A percentile compares a stretch with the other conserved stretches of the same genome.
Evolutionary conservation across 176 grass and related monocot genomes (phyloP).

Genomic region (Urochloa ruziziensis): DNA sequence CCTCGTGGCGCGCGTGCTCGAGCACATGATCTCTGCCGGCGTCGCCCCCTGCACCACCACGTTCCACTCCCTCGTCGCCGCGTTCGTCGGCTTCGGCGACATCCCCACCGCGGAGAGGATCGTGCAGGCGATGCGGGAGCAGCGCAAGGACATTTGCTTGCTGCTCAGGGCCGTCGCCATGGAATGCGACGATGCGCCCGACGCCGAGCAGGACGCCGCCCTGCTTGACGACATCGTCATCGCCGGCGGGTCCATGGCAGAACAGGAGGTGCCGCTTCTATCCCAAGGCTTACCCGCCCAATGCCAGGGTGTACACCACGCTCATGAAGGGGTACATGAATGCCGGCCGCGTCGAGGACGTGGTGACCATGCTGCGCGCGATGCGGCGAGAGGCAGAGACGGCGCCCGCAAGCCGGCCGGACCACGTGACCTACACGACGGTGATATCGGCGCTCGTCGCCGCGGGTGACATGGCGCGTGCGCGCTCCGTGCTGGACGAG

Average conservation of each 20-base stretch:
- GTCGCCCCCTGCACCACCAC: constrained; percentile 65
- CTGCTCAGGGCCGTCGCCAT: constrained; percentile 36
- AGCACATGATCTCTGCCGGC: constrained; percentile 36
- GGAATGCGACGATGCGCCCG: not conserved
- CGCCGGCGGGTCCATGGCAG: not conserved
- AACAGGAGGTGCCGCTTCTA: constrained; percentile 35
- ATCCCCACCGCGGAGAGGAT: constrained; percentile 59
- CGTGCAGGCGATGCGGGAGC: constrained; percentile 85
- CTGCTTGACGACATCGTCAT: constrained; percentile 71
- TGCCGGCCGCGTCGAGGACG: constrained; percentile 69
- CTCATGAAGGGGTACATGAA: constrained; percentile 98
- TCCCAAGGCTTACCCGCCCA: constrained; percentile 47
- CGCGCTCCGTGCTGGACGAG: constrained; percentile 53
- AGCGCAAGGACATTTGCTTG: constrained; percentile 52
- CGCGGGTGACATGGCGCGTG: constrained; percentile 53
- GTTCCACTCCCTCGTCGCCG: constrained; percentile 79
- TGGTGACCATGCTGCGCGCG: constrained; percentile 57
- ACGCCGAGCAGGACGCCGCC: constrained; percentile 5
- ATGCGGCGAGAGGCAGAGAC: constrained; percentile 57
- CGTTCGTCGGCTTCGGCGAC: constrained; percentile 76
- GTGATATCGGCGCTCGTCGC: constrained; percentile 65
- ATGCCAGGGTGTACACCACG: constrained; percentile 82
- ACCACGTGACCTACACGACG: constrained; percentile 80
- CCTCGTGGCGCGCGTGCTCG: constrained; percentile 52
- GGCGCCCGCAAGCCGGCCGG: constrained; percentile 54